Conservation (phyloP, 1,284 basidiomycete species). For the Calocybe gambosa region DNA sequence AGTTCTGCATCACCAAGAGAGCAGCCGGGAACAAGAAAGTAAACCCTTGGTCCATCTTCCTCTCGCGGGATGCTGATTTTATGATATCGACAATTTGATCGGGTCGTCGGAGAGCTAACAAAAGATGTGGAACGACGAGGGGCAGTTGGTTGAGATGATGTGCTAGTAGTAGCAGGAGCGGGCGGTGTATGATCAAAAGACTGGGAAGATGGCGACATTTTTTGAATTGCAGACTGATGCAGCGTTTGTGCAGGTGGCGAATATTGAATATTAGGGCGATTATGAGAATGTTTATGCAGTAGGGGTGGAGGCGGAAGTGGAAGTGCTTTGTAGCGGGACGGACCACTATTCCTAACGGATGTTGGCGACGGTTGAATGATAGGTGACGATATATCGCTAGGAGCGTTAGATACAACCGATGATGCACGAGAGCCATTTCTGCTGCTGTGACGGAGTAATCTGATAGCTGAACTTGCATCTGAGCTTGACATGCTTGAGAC, state of each 20-base stretch:
- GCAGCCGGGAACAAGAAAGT: conserved; percentile 62
- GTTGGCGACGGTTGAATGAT: conserved; percentile 24
- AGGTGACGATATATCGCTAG: conserved; percentile 27
- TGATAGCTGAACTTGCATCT: conserved; percentile 29
- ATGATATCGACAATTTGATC: conserved; percentile 63
- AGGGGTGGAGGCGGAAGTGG: conserved; percentile 19
- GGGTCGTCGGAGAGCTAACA: conserved; percentile 34
- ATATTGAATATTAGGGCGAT: conserved; percentile 23
- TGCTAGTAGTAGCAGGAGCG: conserved; percentile 5
- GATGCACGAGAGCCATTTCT: conserved; percentile 37
- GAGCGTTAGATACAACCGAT: conserved; percentile 38
- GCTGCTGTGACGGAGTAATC: conserved; percentile 28
- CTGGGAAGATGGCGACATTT: conserved; percentile 6
- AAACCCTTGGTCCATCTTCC: conserved; percentile 43
- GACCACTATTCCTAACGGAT: conserved; percentile 18
- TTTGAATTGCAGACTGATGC: conserved; percentile 6
- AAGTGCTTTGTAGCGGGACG: conserved; percentile 18
- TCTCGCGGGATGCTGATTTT: conserved; percentile 54
- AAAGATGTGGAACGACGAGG: conserved; percentile 10
- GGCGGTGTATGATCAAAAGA: conserved; percentile 4
- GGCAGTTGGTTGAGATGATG: conserved; percentile 9
- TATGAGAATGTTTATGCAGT: conserved; percentile 24
- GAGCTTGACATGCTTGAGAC: conserved; percentile 28
- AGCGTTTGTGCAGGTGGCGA: conserved; percentile 7
- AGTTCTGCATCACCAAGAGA: conserved; percentile 49